A percentile compares a stretch with the other conserved stretches of the same genome.
These are phyloP conservation scores for Pochonia chlamydosporia DNA, from an alignment of 2,329 filamentous ascomycete genomes.

Conservation along the genomic window DNA sequence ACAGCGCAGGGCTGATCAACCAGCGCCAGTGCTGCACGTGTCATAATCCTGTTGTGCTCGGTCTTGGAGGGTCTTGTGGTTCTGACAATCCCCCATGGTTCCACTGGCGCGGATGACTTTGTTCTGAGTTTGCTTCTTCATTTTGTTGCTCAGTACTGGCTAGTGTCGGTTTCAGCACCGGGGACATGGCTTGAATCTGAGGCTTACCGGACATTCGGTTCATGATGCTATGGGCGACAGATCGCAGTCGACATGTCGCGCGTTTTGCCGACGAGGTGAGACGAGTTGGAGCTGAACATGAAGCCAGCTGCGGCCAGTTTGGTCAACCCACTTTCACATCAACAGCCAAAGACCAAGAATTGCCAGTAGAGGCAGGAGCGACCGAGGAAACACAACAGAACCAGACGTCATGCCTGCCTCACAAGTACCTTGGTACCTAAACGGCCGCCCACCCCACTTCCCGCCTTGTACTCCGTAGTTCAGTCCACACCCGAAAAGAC, in stretches of 20 bases:
- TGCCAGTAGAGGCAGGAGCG: no score
- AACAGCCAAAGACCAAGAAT: no score
- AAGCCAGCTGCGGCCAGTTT: neutral
- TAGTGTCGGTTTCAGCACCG: neutral
- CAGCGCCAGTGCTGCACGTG: conserved; percentile 1
- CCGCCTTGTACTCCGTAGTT: no score
- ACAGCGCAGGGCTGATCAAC: conserved; percentile 2
- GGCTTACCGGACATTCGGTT: no score
- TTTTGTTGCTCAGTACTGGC: neutral
- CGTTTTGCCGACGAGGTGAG: neutral
- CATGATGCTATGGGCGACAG: no score
- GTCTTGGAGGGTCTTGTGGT: neutral
- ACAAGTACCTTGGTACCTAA: no score
- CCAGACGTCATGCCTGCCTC: no score
- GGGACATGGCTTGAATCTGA: neutral
- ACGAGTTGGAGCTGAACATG: neutral
- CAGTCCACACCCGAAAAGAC: no score
- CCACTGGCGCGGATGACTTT: neutral
- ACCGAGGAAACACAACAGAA: no score
- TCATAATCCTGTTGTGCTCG: neutral
- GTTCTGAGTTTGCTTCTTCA: neutral
- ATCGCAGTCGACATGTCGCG: no score
- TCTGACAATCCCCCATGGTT: neutral
- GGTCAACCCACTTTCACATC: no score
- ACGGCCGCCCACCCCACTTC: no score